Conservation (phyloP, 352 stramenopile species). For the Phytophthora capsici region DNA sequence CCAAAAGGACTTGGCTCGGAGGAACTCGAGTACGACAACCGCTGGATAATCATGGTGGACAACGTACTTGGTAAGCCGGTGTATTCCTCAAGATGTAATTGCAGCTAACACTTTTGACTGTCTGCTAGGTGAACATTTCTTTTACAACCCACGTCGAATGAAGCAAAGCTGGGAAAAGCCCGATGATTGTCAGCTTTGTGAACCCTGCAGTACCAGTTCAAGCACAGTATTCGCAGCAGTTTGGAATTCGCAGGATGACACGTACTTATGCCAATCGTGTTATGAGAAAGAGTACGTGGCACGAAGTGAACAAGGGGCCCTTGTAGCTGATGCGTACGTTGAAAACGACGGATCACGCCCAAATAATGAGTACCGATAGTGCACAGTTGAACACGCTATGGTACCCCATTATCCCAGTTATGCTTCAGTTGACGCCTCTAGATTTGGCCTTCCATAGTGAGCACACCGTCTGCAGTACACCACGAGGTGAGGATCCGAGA, state of each 20-base stretch:
- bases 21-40: conserved; percentile 63
- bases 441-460: conserved; percentile 75
- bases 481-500: background rate
- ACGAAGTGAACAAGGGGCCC: conserved; percentile 15
- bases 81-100: conserved; percentile 8
- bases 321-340: conserved; percentile 40
- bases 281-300: conserved; percentile 35
- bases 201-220: conserved; percentile 26
- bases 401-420: no score
- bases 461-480: conserved; percentile 31
- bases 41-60: conserved; percentile 68
- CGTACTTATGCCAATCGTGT: conserved; percentile 58
- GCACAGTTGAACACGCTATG: background rate
- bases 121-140: conserved; percentile 60
- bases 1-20: conserved; percentile 58
- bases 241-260: conserved; percentile 54
- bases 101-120: conserved; percentile 18
- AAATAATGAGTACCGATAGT: conserved; percentile 23
- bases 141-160: conserved; percentile 69
- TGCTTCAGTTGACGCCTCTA: no score
- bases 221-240: conserved; percentile 49
- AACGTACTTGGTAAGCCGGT: conserved; percentile 42
- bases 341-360: conserved; percentile 60
- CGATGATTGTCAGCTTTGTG: conserved; percentile 57
- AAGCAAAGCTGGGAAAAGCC: conserved; percentile 65